Percentiles rank a stretch among this genome's conserved stretches.
Evolutionary conservation across 116 monocot species (phyloP).

Genomic region (Phalaenopsis hybrid): DNA sequence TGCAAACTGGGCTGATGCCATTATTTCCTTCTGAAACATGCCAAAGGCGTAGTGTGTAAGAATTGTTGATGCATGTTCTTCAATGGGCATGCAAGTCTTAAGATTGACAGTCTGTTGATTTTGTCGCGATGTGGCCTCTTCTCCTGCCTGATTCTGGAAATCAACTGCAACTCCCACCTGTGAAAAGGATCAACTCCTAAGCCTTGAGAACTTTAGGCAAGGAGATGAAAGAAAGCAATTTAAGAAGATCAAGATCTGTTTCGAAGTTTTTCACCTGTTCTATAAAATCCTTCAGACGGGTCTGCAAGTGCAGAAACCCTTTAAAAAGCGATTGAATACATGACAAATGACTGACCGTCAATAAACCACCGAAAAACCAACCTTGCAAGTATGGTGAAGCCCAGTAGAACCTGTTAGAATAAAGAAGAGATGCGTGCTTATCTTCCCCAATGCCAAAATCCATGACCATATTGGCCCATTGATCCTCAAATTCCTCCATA

Average conservation of each 20-base stretch:
- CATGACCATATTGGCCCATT: slow-evolving; percentile 52
- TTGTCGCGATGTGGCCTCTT: slow-evolving; percentile 55
- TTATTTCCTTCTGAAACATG: slow-evolving; percentile 64
- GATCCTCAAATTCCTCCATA: slow-evolving; percentile 49
- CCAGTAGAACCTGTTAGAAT: slow-evolving; percentile 44
- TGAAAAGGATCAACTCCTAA: neutral
- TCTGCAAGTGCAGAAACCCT: slow-evolving; percentile 63
- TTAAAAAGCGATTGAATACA: slow-evolving; percentile 57
- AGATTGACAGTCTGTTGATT: slow-evolving; percentile 47
- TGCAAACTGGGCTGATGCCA: slow-evolving; percentile 56
- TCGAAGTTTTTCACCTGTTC: slow-evolving; percentile 39
- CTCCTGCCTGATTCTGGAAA: slow-evolving; percentile 65
- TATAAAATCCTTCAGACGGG: slow-evolving; percentile 65
- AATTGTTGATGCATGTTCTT: slow-evolving; percentile 61
- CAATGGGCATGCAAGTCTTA: slow-evolving; percentile 73
- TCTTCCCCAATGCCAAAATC: slow-evolving; percentile 58
- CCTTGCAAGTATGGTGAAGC: slow-evolving; percentile 62
- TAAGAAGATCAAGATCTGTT: neutral
- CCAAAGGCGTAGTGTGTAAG: slow-evolving; percentile 62
- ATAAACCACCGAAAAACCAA: slow-evolving; percentile 56
- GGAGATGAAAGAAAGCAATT: neutral
- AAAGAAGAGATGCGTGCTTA: slow-evolving; percentile 51
- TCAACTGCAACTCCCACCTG: slow-evolving; percentile 67
- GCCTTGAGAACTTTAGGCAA: neutral
- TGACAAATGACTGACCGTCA: slow-evolving; percentile 20